phyloP scores from a whole-genome alignment of 2,329 filamentous ascomycete species.

The Aureobasidium vineae region DNA sequence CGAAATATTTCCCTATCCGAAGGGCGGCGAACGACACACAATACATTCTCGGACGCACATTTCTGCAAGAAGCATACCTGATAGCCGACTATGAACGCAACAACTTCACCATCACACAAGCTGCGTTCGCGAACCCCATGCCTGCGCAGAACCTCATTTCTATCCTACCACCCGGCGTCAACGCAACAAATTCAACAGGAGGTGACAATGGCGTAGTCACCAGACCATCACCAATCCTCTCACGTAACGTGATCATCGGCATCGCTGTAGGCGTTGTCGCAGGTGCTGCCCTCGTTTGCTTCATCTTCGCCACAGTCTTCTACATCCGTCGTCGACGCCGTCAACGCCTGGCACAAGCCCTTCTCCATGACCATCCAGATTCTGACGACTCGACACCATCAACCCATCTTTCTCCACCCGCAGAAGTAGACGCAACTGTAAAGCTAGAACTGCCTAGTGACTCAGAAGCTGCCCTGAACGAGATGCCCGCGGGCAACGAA shows the following conservation, averaged over 20 bases:
- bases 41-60: constrained; percentile 64
- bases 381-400: not conserved
- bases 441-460: constrained; percentile 10
- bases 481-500: not conserved
- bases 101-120: constrained; percentile 49
- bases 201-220: constrained; percentile 17
- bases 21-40: constrained; percentile 54
- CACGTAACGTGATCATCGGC: constrained; percentile 38
- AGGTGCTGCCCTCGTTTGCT: constrained; percentile 30
- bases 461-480: constrained; percentile 9
- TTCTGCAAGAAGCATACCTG: constrained; percentile 65
- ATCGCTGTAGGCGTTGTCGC: constrained; percentile 38
- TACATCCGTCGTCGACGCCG: not conserved
- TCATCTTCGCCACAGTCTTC: constrained; percentile 29
- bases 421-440: not conserved
- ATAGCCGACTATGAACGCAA: constrained; percentile 50
- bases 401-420: not conserved
- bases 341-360: not conserved
- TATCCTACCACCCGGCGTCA: constrained; percentile 38
- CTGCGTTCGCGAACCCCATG: constrained; percentile 37
- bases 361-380: not conserved
- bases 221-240: constrained; percentile 30
- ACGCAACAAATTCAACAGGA: constrained; percentile 31
- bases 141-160: constrained; percentile 37
- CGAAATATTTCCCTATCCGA: constrained; percentile 65